These are phyloP conservation scores for Psilocybe tampanensis DNA, from an alignment of 768 basidiomycete species.

Conservation along the genomic window DNA sequence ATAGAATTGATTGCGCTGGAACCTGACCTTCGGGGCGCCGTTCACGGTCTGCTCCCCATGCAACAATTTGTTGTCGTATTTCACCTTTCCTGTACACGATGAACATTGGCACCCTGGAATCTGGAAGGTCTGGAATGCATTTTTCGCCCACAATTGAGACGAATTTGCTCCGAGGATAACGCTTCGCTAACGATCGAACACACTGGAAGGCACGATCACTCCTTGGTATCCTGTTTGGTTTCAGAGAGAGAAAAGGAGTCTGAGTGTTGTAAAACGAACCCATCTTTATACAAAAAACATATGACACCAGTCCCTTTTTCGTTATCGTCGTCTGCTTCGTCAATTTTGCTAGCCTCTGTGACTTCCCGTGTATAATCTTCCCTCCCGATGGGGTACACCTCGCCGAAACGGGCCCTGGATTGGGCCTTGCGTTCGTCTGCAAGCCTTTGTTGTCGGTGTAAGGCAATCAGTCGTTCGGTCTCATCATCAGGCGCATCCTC, in stretches of 20 bases:
- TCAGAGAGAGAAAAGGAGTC: neutral
- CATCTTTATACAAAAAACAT: slow-evolving; percentile 94
- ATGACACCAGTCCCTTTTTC: slow-evolving; percentile 88
- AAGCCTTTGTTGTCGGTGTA: slow-evolving; percentile 64
- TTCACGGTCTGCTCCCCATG: slow-evolving; percentile 83
- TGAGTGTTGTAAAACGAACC: slow-evolving; percentile 51
- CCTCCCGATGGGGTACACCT: slow-evolving; percentile 84
- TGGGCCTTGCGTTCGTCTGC: slow-evolving; percentile 61
- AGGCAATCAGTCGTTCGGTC: slow-evolving; percentile 69
- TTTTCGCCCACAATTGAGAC: slow-evolving; percentile 94
- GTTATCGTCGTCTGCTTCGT: slow-evolving; percentile 65
- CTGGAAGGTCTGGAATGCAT: slow-evolving; percentile 96
- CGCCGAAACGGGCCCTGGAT: slow-evolving; percentile 74
- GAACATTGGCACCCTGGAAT: slow-evolving; percentile 87
- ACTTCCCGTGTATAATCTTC: slow-evolving; percentile 96
- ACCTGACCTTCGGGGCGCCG: slow-evolving; percentile 72
- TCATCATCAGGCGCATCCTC: slow-evolving; percentile 81
- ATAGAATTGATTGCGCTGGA: too few species aligned
- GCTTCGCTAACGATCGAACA: slow-evolving; percentile 70
- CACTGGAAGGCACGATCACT: slow-evolving; percentile 78
- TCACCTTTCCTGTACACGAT: slow-evolving; percentile 94
- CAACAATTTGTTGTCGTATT: slow-evolving; percentile 80
- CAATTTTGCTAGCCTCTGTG: slow-evolving; percentile 83
- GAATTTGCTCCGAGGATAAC: slow-evolving; percentile 92
- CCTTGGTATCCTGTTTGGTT: slow-evolving; percentile 62